Conservation (phyloP, 164 flowering plant species). For the Paratinospora sagittata region DNA sequence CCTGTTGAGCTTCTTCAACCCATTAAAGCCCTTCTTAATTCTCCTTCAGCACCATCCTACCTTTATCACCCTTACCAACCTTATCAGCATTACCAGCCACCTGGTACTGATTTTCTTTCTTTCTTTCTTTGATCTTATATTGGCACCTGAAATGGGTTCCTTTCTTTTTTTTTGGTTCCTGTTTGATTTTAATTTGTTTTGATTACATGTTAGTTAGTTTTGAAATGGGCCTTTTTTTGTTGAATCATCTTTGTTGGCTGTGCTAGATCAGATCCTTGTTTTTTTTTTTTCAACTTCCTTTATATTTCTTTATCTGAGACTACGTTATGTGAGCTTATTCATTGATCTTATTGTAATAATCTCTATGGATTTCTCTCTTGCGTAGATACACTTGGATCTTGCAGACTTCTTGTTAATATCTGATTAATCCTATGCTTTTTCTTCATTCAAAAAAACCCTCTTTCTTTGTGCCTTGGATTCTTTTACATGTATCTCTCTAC, state of each 20-base stretch:
- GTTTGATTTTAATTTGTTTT: conserved; percentile 1
- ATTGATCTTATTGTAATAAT: no score
- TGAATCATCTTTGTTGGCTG: background rate
- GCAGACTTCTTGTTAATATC: no score
- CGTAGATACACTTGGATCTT: no score
- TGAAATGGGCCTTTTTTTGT: background rate
- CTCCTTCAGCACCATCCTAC: background rate
- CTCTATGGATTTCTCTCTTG: no score
- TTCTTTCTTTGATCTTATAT: background rate
- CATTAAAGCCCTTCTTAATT: conserved; percentile 44
- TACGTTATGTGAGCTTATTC: no score
- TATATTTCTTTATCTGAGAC: no score
- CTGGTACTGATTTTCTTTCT: conserved; percentile 43
- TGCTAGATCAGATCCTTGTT: background rate
- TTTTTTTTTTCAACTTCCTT: no score
- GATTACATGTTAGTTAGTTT: background rate
- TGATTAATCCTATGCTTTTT: no score
- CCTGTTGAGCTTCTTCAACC: conserved; percentile 74
- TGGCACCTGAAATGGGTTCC: background rate
- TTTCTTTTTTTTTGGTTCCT: background rate
- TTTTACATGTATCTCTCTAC: no score
- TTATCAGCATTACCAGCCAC: conserved; percentile 38
- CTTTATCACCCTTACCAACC: conserved; percentile 29
- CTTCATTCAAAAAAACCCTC: background rate
- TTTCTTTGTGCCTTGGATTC: no score